Conservation (phyloP, 1,284 basidiomycete genomes). For the Naganishia sp. region DNA sequence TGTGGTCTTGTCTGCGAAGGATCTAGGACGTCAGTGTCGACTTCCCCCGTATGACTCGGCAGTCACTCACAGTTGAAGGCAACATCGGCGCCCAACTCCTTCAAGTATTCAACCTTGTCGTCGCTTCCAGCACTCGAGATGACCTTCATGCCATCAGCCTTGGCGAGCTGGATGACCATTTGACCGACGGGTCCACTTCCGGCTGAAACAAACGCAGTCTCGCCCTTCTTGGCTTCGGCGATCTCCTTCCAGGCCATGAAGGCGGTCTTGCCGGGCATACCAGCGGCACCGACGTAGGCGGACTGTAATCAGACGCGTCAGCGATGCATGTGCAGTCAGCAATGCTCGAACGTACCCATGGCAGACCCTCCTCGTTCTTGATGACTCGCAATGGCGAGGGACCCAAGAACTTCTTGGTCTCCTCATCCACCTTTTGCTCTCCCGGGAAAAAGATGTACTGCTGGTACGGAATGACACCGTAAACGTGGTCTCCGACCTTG, state of each 20-base stretch:
- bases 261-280: constrained; percentile 44
- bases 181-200: constrained; percentile 47
- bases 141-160: constrained; percentile 53
- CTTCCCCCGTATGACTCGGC: no score
- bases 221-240: constrained; percentile 41
- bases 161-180: constrained; percentile 54
- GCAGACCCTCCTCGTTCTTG: constrained; percentile 29
- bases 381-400: constrained; percentile 11
- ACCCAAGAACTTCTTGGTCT: constrained; percentile 29
- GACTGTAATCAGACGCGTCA: constrained; percentile 17
- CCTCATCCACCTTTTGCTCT: constrained; percentile 26
- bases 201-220: constrained; percentile 43
- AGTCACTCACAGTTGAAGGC: constrained; percentile 48
- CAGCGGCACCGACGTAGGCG: constrained; percentile 42
- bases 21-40: not conserved
- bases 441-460: constrained; percentile 25
- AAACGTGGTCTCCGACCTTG: constrained; percentile 32
- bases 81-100: constrained; percentile 52
- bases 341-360: constrained; percentile 21
- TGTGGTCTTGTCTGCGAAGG: constrained; percentile 37
- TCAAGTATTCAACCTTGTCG: constrained; percentile 53
- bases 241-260: constrained; percentile 40
- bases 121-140: constrained; percentile 55
- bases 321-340: not conserved
- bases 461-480: constrained; percentile 30